Evolutionary conservation across 1,139 yeast genomes (phyloP).

Genomic region (Pichiaceae sp.): DNA sequence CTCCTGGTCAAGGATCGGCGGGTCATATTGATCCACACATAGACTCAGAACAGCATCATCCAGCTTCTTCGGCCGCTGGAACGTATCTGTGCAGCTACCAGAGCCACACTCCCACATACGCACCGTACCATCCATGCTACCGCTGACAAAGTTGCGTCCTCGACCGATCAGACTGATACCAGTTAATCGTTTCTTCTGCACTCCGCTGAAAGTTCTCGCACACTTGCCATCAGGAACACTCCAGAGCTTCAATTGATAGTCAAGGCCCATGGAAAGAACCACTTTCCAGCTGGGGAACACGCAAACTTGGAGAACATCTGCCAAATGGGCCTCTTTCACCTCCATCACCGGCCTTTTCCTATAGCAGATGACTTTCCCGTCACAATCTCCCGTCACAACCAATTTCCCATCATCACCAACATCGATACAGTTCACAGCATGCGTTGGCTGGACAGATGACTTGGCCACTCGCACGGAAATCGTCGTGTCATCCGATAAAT

Average conservation of each 20-base stretch:
- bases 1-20: constrained; percentile 14
- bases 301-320: constrained; percentile 30
- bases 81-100: constrained; percentile 34
- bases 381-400: constrained; percentile 29
- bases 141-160: constrained; percentile 56
- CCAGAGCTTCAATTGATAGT: constrained; percentile 53
- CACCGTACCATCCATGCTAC: constrained; percentile 45
- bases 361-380: background rate
- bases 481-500: background rate
- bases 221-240: constrained; percentile 34
- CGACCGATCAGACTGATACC: constrained; percentile 43
- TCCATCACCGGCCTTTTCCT: background rate
- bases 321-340: constrained; percentile 34
- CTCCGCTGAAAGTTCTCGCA: constrained; percentile 31
- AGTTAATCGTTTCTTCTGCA: constrained; percentile 39
- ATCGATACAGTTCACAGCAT: constrained; percentile 1
- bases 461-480: background rate
- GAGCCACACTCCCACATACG: constrained; percentile 64
- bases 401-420: background rate
- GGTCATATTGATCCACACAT: constrained; percentile 1
- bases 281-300: constrained; percentile 60
- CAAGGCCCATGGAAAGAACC: constrained; percentile 45
- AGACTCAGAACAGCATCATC: constrained; percentile 16
- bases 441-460: background rate
- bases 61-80: constrained; percentile 28